Evolutionary conservation across 2,329 filamentous ascomycete species (phyloP).

Genomic region (Colletotrichum melonis): DNA sequence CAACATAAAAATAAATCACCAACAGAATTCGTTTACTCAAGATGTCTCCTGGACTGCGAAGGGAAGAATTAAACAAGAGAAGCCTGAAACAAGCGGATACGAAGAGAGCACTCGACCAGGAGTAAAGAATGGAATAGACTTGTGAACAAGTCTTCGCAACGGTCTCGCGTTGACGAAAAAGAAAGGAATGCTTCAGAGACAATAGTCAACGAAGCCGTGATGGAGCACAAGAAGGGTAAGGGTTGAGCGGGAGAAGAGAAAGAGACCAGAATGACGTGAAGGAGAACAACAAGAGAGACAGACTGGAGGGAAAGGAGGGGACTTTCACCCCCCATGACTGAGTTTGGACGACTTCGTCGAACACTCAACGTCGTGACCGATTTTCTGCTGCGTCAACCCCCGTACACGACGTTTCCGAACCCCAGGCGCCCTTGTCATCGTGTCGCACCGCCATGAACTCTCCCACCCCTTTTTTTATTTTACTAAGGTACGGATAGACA

Average conservation of each 20-base stretch:
- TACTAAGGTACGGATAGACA: background rate
- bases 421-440: constrained; percentile 16
- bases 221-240: constrained; percentile 18
- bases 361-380: background rate
- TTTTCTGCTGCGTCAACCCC: constrained; percentile 8
- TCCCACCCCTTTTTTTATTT: background rate
- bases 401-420: constrained; percentile 23
- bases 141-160: constrained; percentile 18
- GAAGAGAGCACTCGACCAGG: constrained; percentile 20
- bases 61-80: background rate
- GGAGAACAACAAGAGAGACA: constrained; percentile 2
- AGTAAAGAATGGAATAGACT: constrained; percentile 33
- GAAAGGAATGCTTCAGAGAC: constrained; percentile 28
- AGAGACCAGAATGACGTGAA: constrained; percentile 19
- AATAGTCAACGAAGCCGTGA: constrained; percentile 25
- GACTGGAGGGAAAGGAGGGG: background rate
- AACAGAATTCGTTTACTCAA: background rate
- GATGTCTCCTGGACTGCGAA: constrained; percentile 24
- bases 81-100: background rate
- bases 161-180: constrained; percentile 10
- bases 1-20: background rate
- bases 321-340: background rate
- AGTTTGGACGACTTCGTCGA: constrained; percentile 23
- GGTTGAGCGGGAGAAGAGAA: constrained; percentile 11
- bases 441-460: constrained; percentile 19